Percentiles rank a stretch among this genome's conserved stretches.
phyloP scores from a whole-genome alignment of 2,329 filamentous ascomycete species.

The Sporothrix mexicana region DNA sequence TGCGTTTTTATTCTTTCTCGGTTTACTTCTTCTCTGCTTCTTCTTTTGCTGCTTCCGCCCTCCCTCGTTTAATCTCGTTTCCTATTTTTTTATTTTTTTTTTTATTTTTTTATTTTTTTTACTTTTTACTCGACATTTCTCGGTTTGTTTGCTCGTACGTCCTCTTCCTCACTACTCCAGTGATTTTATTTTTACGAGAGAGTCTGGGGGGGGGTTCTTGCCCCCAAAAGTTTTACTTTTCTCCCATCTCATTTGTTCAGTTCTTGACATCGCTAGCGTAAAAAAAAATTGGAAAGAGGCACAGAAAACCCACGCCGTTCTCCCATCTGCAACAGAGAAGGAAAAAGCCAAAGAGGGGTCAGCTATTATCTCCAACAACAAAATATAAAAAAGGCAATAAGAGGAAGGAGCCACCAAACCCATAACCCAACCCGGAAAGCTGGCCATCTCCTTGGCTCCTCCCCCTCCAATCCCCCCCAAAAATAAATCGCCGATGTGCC shows the following conservation, averaged over 20 bases:
- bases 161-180: no score
- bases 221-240: no score
- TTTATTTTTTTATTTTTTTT: not conserved
- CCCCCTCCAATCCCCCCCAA: not conserved
- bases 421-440: not conserved
- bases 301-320: no score
- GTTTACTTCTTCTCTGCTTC: not conserved
- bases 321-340: not conserved
- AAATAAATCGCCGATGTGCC: conserved; percentile 16
- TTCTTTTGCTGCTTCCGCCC: not conserved
- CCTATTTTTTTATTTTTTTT: not conserved
- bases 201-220: no score
- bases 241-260: no score
- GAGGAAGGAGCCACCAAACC: not conserved
- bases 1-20: not conserved
- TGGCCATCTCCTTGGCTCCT: not conserved
- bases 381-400: not conserved
- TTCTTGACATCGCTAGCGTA: no score
- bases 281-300: no score
- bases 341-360: not conserved
- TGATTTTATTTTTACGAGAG: no score
- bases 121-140: not conserved
- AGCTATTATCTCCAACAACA: not conserved
- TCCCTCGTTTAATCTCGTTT: not conserved
- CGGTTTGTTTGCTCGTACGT: no score